phyloP scores from a whole-genome alignment of 2,329 filamentous ascomycete genomes.

The Curvularia verruculosa region DNA sequence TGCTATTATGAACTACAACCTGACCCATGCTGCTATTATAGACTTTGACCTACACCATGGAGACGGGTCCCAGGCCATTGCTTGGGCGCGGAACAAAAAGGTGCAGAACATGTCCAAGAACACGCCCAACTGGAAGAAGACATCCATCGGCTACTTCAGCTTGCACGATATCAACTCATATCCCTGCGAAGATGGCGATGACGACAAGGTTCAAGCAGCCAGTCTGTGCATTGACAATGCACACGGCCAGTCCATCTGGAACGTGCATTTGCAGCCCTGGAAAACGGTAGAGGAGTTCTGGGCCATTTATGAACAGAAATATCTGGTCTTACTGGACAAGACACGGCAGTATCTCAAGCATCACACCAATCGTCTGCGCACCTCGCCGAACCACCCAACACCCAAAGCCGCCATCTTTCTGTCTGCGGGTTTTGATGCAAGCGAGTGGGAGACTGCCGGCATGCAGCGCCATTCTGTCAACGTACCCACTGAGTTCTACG shows the following conservation, averaged over 20 bases:
- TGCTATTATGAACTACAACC: constrained; percentile 77
- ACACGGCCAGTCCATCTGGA: constrained; percentile 94
- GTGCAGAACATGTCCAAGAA: constrained; percentile 70
- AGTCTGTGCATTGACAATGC: constrained; percentile 94
- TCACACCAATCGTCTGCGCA: constrained; percentile 70
- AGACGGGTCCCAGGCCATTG: constrained; percentile 85
- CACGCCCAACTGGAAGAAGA: constrained; percentile 77
- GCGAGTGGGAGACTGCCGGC: constrained; percentile 86
- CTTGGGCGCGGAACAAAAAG: constrained; percentile 86
- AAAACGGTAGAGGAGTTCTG: constrained; percentile 84
- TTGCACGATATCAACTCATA: constrained; percentile 98
- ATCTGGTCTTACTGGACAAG: constrained; percentile 79
- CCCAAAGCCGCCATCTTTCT: constrained; percentile 91
- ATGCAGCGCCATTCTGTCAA: constrained; percentile 98
- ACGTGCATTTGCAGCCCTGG: constrained; percentile 91
- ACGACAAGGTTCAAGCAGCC: constrained; percentile 90
- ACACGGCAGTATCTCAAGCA: constrained; percentile 74
- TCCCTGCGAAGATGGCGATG: constrained; percentile 92
- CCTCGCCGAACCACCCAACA: constrained; percentile 61
- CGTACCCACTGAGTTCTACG: constrained; percentile 96
- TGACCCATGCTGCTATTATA: constrained; percentile 84
- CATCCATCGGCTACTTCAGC: constrained; percentile 93
- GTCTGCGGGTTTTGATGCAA: constrained; percentile 95
- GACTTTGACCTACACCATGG: constrained; percentile 53
- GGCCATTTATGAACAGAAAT: constrained; percentile 81